Base-by-base conservation (phyloP, 345 rosid species). In the Eucalyptus rudis region DNA sequence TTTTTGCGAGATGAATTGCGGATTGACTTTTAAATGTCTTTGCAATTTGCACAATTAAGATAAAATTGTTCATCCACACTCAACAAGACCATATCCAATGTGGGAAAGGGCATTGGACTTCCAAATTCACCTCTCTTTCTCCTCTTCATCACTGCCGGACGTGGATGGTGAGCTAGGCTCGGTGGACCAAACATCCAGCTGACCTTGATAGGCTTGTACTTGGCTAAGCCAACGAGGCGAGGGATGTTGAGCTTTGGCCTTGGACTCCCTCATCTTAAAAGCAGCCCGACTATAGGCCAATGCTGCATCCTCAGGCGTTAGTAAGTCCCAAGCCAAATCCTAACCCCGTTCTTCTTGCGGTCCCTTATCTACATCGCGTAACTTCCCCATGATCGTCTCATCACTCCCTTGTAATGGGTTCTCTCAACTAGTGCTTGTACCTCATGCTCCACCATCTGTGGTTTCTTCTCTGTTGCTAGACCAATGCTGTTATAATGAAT, bases 381-480 rank as follows among this genome's bases (percentile, higher is more conserved):
- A 71, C 91, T 93, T 47, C 95, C 95, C 95, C 95, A 92, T 14
- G 92, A 89, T 90, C 95, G 88, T 90, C 90, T 92, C 88, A 93
- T 92, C 88, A 93, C 95, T 83, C 95, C 94, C 54, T 91, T 86
- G 86, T 87, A 92, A 87, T 88, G 93, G 86, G 86, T 91, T 85
- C 15, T 49, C 87, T 91, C 91, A 58, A 59, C 62, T 29, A 85
- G 58, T 52, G 64, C 86, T 22, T n/a, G 86, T 27, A 22, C 27
- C 87, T 50, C 59, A 10, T 49, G 59, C 56, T 86, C 62, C 43
- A 66, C 86, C n/a, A 27, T 83, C 31, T 47, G 5, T 45, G 52
- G 52, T 33, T 20, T 19, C 87, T 50, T 64, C 58, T 52, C 8
- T 86, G 43, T 84, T 8, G 8, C 29, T 5, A 15, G 85, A 12